Evolutionary conservation across 176 grass and related monocot species (phyloP), one percentile per base, ranked within the genome.

Genomic region (Dactylis glomerata): DNA sequence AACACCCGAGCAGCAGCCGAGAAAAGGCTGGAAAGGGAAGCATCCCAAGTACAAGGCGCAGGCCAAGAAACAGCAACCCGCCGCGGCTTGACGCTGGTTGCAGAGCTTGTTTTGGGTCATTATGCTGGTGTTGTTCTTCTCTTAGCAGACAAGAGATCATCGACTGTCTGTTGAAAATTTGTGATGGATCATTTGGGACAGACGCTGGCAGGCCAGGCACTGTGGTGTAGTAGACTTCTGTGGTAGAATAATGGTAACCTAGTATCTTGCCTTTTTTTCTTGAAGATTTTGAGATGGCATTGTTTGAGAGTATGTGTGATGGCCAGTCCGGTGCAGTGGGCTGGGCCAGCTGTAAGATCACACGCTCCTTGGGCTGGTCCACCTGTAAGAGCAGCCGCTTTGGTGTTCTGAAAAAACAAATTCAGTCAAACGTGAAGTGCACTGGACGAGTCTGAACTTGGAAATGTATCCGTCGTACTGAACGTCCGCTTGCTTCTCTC

Each of bases 1-100:
- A 6, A 7, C 24, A 1, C 24, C 70, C 0, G 45, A 74, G 71
- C 23, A 72, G 68, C 69, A 74, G 44, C 68, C 23, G 2, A 75
- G 7, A 27, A 51, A 75, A 33, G 72, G 72, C 4, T 50, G 72
- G 72, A 51, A 33, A 22, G 72, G 72, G 45, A 75, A 75, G 17
- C 72, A 52, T 44, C 70, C 70, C 15, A 74, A 74, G 70, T 75
- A 75, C 72, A 67, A 67, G 64, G 32, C 3, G 16, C 72, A 75
- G 9, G 10, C 45, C 45, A 75, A 75, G 46, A 75, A 75, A 75
- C 72, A 75, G 28, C 31, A 36, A 17, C 70, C 42, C 1, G 40
- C 69, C 1, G 46, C 27, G 9, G 27, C 72, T 33, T 75, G 42
- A 74, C 45, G 0, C 14, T 27, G 22, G 5, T 72, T 1, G 5